Conservation (phyloP, 2,329 filamentous ascomycete genomes). For the Neonectria magnoliae region DNA sequence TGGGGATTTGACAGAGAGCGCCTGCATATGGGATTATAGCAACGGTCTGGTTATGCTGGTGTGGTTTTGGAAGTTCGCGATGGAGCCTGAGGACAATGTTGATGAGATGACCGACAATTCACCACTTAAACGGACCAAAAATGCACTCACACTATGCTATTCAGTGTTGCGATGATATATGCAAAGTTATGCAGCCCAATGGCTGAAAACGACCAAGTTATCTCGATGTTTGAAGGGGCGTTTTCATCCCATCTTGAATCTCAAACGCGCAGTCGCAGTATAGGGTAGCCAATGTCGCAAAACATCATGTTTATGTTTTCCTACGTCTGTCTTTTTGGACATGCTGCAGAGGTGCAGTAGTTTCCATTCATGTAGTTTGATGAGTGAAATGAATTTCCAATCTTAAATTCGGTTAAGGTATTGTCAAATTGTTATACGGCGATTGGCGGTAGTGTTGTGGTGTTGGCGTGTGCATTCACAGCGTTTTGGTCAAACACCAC, state of each 20-base stretch:
- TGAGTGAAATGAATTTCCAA: background rate
- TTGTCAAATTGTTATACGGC: no score
- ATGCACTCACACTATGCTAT: background rate
- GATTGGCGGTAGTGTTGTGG: no score
- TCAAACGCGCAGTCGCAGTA: background rate
- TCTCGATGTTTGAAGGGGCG: background rate
- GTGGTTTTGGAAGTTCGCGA: background rate
- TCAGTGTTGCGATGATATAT: accelerated
- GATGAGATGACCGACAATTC: background rate
- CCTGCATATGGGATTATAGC: background rate
- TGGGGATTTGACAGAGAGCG: background rate
- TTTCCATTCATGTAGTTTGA: background rate
- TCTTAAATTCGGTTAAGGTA: background rate
- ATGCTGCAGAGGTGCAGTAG: background rate
- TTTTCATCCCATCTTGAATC: background rate
- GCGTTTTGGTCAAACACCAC: background rate
- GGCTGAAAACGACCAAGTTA: conserved; percentile 1
- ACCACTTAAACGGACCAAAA: background rate
- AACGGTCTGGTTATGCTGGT: background rate
- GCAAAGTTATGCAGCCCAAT: background rate
- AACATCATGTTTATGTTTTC: background rate
- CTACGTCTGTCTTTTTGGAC: background rate
- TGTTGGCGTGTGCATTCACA: no score
- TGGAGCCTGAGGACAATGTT: background rate
- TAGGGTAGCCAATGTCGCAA: conserved; percentile 26